Evolutionary conservation across 2,329 filamentous ascomycete species (phyloP).

Genomic region (Colletotrichum sp.): DNA sequence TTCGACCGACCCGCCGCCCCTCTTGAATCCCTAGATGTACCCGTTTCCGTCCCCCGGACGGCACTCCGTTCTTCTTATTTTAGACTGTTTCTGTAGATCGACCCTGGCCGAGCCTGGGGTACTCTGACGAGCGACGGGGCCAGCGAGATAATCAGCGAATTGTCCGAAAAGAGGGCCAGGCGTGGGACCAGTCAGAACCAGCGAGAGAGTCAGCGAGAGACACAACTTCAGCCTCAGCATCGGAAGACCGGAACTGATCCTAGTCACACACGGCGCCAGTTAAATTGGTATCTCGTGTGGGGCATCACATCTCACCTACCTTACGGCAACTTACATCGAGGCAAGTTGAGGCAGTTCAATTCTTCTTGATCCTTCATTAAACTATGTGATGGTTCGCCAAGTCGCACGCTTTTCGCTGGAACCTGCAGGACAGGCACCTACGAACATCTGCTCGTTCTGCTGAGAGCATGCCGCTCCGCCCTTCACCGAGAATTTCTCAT

Average conservation of each 20-base stretch:
- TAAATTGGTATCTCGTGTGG: background rate
- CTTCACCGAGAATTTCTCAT: background rate
- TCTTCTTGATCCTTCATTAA: background rate
- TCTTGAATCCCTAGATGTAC: background rate
- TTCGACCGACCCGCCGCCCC: background rate
- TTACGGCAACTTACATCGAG: background rate
- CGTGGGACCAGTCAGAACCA: background rate
- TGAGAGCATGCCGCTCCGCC: background rate
- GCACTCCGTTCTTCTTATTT: background rate
- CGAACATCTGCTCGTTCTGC: background rate
- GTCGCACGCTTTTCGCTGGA: accelerated
- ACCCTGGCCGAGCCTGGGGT: background rate
- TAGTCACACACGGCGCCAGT: background rate
- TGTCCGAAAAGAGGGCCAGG: background rate
- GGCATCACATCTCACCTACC: background rate
- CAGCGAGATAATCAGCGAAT: background rate
- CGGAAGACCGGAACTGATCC: background rate
- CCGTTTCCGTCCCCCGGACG: background rate
- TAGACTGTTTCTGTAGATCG: background rate
- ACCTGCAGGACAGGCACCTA: background rate
- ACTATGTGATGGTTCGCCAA: accelerated
- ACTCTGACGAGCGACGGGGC: background rate
- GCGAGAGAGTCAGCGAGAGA: background rate
- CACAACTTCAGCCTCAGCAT: background rate
- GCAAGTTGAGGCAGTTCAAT: background rate